Evolutionary conservation across 345 rosid species (phyloP).

Genomic region (Moricandia moricandioides): DNA sequence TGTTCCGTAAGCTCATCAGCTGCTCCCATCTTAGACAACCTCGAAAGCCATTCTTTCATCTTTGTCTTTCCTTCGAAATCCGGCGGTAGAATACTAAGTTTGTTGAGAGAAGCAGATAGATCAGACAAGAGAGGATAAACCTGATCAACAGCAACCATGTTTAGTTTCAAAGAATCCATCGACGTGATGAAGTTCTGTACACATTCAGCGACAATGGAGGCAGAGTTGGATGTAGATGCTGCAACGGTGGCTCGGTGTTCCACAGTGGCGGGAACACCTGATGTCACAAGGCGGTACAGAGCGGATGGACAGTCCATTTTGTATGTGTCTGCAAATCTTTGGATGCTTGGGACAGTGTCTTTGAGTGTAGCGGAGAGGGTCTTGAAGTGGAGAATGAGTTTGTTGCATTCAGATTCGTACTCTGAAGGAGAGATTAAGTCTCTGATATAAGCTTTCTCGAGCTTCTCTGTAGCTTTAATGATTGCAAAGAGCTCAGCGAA

Average conservation of each 20-base stretch:
- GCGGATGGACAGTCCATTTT: constrained; percentile 94
- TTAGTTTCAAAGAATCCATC: constrained; percentile 82
- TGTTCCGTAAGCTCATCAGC: constrained; percentile 87
- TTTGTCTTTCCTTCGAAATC: constrained; percentile 92
- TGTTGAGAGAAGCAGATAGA: constrained; percentile 66
- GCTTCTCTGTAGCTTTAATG: constrained; percentile 91
- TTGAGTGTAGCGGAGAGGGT: constrained; percentile 70
- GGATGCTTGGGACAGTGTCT: constrained; percentile 76
- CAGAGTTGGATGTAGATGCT: constrained; percentile 58
- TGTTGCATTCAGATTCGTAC: constrained; percentile 81
- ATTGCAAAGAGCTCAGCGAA: constrained; percentile 94
- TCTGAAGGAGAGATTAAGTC: constrained; percentile 67
- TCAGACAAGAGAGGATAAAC: constrained; percentile 85
- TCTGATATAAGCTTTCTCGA: constrained; percentile 81
- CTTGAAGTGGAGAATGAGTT: constrained; percentile 86
- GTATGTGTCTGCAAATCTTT: constrained; percentile 85
- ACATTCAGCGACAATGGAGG: constrained; percentile 80
- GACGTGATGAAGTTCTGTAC: constrained; percentile 91
- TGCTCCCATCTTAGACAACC: constrained; percentile 94
- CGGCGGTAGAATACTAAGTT: constrained; percentile 59
- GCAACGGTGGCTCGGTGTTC: constrained; percentile 73
- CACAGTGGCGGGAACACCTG: constrained; percentile 94
- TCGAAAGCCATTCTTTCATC: constrained; percentile 83
- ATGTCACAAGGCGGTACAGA: constrained; percentile 74
- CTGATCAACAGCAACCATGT: constrained; percentile 94